Evolutionary conservation across 768 basidiomycete genomes (phyloP), one percentile per base, ranked within the genome.

Genomic region (Macrolepiota fuliginosa): DNA sequence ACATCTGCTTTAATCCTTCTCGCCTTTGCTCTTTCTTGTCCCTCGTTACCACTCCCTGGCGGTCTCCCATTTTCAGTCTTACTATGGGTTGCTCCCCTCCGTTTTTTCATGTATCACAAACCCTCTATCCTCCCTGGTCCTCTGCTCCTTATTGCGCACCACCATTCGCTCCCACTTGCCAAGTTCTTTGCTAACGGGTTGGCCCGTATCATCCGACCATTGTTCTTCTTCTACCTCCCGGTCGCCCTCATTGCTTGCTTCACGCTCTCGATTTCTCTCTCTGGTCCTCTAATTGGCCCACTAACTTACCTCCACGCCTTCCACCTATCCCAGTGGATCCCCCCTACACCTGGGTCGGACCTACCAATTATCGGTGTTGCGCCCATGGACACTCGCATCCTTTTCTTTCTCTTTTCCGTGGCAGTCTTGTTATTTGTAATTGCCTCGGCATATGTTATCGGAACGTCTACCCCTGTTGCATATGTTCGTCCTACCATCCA

Each of bases 211-310:
- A 65, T 81, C 47, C 60, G 72, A 17, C 82, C 83, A 0, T 67
- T 78, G 4, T 45, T 78, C 3, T 47, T 77, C 6, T 83, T 83
- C 65, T 84, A 84, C 69, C 64, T 83, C 22, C 85, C 85, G 0
- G 72, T 77, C 1, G 65, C 81, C n/a, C 50, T 84, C 17, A 52
- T 83, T 2, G 70, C 79, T 9, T 66, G 74, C 17, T 76, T 74
- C 63, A 72, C 84, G 39, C 65, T 87, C 25, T 85, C 83, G 2
- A 65, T 76, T 22, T 82, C 86, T 0, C 68, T 88, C 22, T 69
- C 69, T 11, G 80, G 83, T 58, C 59, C 59, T 19, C 19, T 61
- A 32, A 54, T 51, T 27, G 60, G 60, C 27, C 53, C 60, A 1
- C 10, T 61, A 37, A 71, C 70, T 0, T 77, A 54, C 62, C 68